phyloP scores from a whole-genome alignment of 2,329 filamentous ascomycete species.

The Pseudocercospora crystallina region DNA sequence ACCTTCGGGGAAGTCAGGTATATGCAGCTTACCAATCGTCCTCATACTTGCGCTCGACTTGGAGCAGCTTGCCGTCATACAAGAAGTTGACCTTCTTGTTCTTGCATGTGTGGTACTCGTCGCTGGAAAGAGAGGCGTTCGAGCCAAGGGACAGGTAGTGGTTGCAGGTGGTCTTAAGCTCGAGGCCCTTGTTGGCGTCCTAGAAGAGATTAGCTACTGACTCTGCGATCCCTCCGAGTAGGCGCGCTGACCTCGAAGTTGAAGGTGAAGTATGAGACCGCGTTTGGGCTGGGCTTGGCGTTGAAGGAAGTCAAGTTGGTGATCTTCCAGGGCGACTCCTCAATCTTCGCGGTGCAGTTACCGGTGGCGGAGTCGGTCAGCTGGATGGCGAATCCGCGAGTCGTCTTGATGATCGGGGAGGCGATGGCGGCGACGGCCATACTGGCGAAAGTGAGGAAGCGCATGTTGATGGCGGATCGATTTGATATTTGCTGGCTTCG shows the following conservation, averaged over 20 bases:
- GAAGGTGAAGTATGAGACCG: slow-evolving; percentile 25
- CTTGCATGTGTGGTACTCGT: slow-evolving; percentile 24
- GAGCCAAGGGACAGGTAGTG: slow-evolving; percentile 8
- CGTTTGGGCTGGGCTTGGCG: slow-evolving; percentile 3
- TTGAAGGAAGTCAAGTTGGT: slow-evolving; percentile 24
- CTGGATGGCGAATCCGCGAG: slow-evolving; percentile 11
- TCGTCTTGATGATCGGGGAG: slow-evolving; percentile 5
- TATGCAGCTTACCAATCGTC: slow-evolving; percentile 9
- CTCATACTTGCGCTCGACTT: slow-evolving; percentile 23
- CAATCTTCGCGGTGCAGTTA: slow-evolving; percentile 14
- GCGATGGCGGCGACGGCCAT: slow-evolving; percentile 2
- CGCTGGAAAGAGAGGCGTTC: slow-evolving; percentile 11
- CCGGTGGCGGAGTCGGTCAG: slow-evolving; percentile 15
- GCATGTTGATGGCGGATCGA: slow-evolving; percentile 1
- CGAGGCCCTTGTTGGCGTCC: slow-evolving; percentile 30
- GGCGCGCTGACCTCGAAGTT: slow-evolving; percentile 14
- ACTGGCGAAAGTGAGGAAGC: slow-evolving; percentile 4
- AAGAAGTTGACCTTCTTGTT: slow-evolving; percentile 25
- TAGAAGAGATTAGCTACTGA: no score
- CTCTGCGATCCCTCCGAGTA: no score
- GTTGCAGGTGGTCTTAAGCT: slow-evolving; percentile 26
- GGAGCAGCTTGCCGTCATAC: slow-evolving; percentile 18
- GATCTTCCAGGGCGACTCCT: slow-evolving; percentile 26
- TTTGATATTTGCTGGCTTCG: background rate
- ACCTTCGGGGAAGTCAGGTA: no score